phyloP scores from a whole-genome alignment of 768 basidiomycete genomes.

The Auriscalpium microsporum region DNA sequence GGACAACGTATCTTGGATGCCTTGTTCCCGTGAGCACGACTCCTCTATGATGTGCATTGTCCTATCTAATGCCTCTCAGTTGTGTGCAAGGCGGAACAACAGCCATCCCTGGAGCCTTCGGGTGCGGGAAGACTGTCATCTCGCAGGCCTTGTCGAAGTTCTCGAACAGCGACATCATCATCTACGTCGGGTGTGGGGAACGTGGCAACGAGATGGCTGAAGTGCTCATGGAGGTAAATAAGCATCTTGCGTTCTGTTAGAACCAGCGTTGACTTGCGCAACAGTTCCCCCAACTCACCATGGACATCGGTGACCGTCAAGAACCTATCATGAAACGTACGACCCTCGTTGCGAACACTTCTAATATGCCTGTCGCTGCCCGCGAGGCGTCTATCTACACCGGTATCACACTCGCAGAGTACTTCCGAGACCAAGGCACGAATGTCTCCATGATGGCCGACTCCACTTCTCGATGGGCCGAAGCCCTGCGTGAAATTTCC shows the following conservation, averaged over 20 bases:
- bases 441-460: slow-evolving; percentile 99
- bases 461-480: slow-evolving; percentile 98
- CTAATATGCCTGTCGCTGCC: slow-evolving; percentile 99
- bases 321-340: slow-evolving; percentile 99
- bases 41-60: not conserved
- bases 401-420: slow-evolving; percentile 97
- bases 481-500: slow-evolving; percentile 97
- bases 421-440: slow-evolving; percentile 97
- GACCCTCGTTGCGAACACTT: slow-evolving; percentile 96
- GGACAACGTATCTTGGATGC: slow-evolving; percentile 97
- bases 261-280: slow-evolving; percentile 9
- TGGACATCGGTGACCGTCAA: slow-evolving; percentile 86
- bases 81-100: slow-evolving; percentile 96
- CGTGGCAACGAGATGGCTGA: slow-evolving; percentile 99
- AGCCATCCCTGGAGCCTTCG: slow-evolving; percentile 97
- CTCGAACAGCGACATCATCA: slow-evolving; percentile 98
- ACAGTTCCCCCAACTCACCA: slow-evolving; percentile 82
- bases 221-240: slow-evolving; percentile 88
- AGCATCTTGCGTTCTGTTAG: slow-evolving; percentile 1
- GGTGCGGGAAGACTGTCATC: slow-evolving; percentile 98
- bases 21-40: slow-evolving; percentile 73
- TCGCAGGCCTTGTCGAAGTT: slow-evolving; percentile 97
- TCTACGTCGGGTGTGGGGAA: slow-evolving; percentile 98
- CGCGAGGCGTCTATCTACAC: slow-evolving; percentile 99
- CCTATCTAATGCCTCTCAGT: slow-evolving; percentile 27